Base-by-base conservation (phyloP, 2,329 filamentous ascomycete species). In the Phyllosticta capitalensis region DNA sequence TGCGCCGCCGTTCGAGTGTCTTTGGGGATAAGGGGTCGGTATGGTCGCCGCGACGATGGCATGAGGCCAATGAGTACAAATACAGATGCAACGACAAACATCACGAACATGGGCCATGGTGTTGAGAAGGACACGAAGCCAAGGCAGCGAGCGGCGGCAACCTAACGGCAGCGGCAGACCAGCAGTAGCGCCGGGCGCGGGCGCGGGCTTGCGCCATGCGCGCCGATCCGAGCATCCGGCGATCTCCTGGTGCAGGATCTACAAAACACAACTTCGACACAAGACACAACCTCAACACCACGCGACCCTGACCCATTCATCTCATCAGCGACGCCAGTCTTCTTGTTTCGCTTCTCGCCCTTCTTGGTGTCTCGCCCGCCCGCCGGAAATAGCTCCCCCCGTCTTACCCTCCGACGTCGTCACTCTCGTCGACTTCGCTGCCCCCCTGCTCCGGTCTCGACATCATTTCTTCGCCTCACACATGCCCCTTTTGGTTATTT, bases 281-380 rank as follows among this genome's bases (percentile, higher is more conserved):
- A 30, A 30, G 10, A 30, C 28, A 30, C 28, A 6, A 30, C 30
- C 9, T 38, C 30, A 38, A 38, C 30, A 38, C 30, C 56, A 58
- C 56, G 51, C 56, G 56, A 49, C 51, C 30, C 54, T 58, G 50
- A 30, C 19, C 56, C 48, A 12, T 48, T 21, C 17, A 14, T 38
- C 17, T 38, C 30, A 14, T 17, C 30, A n/a, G n/a, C n/a, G n/a
- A n/a, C n/a, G n/a, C 17, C 30, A 10, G 3, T 9, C 30, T 38
- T 14, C 10, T 10, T 38, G 30, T 38, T 14, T 38, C 30, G 30
- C 30, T 14, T 3, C 30, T 38, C 30, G 7, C 9, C 30, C 30
- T 38, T 14, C 30, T 38, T 38, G 30, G 30, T 14, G 30, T 38
- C n/a, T n/a, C n/a, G n/a, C n/a, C n/a, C n/a, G n/a, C n/a, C n/a